Percentiles rank a stretch among this genome's conserved stretches.
Conservation (phyloP, 1,139 yeast species). For the Taphrina populina region DNA sequence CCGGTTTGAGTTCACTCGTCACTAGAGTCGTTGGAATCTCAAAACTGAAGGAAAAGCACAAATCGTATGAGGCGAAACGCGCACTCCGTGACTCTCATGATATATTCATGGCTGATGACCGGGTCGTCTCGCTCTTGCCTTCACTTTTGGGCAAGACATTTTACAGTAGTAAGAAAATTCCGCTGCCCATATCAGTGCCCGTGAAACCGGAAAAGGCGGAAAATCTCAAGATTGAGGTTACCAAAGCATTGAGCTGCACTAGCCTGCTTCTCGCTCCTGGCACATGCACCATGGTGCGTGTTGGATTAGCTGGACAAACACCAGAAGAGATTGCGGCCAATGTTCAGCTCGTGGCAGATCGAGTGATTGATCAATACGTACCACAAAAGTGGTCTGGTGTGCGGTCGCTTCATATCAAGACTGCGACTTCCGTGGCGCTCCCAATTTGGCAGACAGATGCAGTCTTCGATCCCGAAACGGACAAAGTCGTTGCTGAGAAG, state of each 20-base stretch:
- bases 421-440: conserved; percentile 71
- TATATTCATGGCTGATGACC: conserved; percentile 79
- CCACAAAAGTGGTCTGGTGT: conserved; percentile 49
- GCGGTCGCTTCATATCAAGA: conserved; percentile 67
- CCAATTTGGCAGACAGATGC: conserved; percentile 73
- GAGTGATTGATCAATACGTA: conserved; percentile 49
- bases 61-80: conserved; percentile 50
- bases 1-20: conserved; percentile 43
- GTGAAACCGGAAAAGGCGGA: conserved; percentile 41
- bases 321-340: conserved; percentile 53
- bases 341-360: conserved; percentile 56
- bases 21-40: conserved; percentile 49
- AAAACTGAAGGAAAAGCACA: conserved; percentile 50
- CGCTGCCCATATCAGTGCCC: conserved; percentile 63
- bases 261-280: conserved; percentile 73
- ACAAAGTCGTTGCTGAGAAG: conserved; percentile 41
- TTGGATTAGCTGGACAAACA: conserved; percentile 59
- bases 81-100: conserved; percentile 51
- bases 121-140: conserved; percentile 75
- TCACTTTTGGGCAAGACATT: conserved; percentile 77
- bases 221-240: conserved; percentile 49
- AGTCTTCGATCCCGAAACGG: conserved; percentile 53
- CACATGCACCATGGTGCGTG: conserved; percentile 60
- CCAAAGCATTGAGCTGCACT: conserved; percentile 59
- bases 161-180: conserved; percentile 62